Percentiles rank a stretch among this genome's conserved stretches.
These are phyloP conservation scores for Anastatica hierochuntica DNA, from an alignment of 345 rosid genomes.

Conservation along the genomic window DNA sequence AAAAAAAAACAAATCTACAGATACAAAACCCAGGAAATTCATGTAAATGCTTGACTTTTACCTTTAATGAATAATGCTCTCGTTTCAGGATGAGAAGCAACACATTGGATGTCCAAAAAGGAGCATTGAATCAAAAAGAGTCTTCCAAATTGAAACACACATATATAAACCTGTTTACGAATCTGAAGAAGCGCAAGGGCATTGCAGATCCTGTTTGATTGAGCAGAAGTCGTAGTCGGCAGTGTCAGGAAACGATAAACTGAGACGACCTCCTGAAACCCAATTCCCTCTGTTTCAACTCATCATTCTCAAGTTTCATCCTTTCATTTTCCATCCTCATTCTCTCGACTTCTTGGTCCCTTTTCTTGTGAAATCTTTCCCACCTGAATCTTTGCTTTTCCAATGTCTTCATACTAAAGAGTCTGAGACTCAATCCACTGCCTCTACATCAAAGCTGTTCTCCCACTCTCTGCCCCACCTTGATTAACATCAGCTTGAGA, in stretches of 20 bases:
- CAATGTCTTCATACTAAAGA: constrained; percentile 70
- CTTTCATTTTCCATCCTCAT: constrained; percentile 75
- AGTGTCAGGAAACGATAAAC: constrained; percentile 26
- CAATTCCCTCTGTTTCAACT: constrained; percentile 44
- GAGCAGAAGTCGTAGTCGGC: constrained; percentile 18
- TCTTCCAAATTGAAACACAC: constrained; percentile 1
- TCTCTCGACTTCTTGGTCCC: constrained; percentile 66
- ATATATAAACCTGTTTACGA: neutral
- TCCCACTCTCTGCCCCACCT: constrained; percentile 33
- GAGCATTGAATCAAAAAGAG: neutral
- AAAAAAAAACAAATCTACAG: neutral
- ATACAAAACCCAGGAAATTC: neutral
- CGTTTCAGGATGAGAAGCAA: constrained; percentile 50
- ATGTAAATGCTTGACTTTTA: constrained; percentile 18
- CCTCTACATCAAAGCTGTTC: constrained; percentile 47
- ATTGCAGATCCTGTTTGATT: constrained; percentile 32
- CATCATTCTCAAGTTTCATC: constrained; percentile 88
- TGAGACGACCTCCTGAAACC: constrained; percentile 40
- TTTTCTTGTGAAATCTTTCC: constrained; percentile 71
- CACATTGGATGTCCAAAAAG: constrained; percentile 27
- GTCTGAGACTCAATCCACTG: constrained; percentile 58
- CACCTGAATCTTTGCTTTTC: constrained; percentile 80
- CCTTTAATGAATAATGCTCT: constrained; percentile 35
- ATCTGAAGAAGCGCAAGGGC: constrained; percentile 55
- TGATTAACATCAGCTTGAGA: constrained; percentile 47